Evolutionary conservation across 345 rosid species (phyloP).

Genomic region (Mercurialis annua): DNA sequence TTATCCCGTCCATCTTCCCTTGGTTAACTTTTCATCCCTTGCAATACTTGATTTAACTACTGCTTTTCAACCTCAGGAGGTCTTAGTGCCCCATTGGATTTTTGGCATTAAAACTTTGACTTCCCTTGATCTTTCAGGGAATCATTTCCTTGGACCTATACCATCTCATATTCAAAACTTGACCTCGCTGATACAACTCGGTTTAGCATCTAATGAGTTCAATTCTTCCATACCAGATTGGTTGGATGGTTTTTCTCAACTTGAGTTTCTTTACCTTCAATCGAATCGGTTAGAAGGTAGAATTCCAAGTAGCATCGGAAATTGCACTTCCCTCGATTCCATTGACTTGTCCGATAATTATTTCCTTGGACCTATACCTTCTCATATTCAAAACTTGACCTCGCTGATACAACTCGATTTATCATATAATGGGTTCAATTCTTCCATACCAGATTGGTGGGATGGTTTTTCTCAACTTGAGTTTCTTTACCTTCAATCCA

Average conservation of each 20-base stretch:
- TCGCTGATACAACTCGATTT: no score
- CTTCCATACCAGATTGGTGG: no score
- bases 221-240: conserved; percentile 21
- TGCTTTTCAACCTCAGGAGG: background rate
- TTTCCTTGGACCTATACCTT: no score
- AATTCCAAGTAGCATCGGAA: background rate
- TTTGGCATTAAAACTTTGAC: background rate
- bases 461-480: no score
- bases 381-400: no score
- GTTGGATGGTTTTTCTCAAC: conserved; percentile 8
- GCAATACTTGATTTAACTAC: conserved; percentile 15
- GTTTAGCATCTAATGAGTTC: conserved; percentile 2
- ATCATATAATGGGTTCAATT: no score
- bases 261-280: background rate
- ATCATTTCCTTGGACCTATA: background rate
- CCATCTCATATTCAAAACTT: background rate
- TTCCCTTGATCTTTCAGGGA: conserved; percentile 1
- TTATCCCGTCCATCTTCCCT: background rate
- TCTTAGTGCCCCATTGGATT: conserved; percentile 2
- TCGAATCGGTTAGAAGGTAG: background rate
- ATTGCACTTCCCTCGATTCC: background rate
- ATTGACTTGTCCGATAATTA: no score
- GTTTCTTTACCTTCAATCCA: no score
- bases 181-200: background rate
- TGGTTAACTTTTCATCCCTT: conserved; percentile 24